A percentile compares a stretch with the other conserved stretches of the same genome.
Evolutionary conservation across 345 rosid species (phyloP).

Genomic region (Streptanthus diversifolius): DNA sequence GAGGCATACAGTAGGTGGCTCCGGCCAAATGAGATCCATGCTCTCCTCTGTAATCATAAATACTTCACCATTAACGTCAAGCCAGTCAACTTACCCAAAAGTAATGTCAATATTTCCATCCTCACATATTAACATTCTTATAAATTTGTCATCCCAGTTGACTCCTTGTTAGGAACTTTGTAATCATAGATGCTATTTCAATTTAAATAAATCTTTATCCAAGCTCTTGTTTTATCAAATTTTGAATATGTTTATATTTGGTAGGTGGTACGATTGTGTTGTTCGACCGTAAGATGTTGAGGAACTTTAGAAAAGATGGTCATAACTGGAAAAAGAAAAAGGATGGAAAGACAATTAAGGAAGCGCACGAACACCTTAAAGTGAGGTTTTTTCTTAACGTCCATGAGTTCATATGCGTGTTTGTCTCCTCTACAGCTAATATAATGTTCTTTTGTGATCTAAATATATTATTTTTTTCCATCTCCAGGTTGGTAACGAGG

Average conservation of each 20-base stretch:
- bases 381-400: constrained; percentile 47
- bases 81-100: constrained; percentile 74
- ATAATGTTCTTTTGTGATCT: not conserved
- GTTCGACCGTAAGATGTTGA: constrained; percentile 78
- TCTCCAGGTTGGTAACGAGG: constrained; percentile 83
- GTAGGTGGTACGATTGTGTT: constrained; percentile 70
- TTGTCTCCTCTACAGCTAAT: not conserved
- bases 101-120: constrained; percentile 39
- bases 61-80: constrained; percentile 67
- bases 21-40: constrained; percentile 95
- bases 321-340: constrained; percentile 92
- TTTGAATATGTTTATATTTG: constrained; percentile 23
- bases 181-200: too few relatives aligned
- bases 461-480: not conserved
- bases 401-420: not conserved
- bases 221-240: not conserved
- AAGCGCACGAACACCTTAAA: constrained; percentile 87
- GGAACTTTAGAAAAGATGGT: constrained; percentile 91
- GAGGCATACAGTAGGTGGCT: constrained; percentile 92
- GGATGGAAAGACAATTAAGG: constrained; percentile 85
- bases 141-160: too few relatives aligned
- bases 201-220: not conserved
- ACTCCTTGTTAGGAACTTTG: too few relatives aligned
- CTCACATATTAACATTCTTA: not conserved
- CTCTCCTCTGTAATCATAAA: constrained; percentile 72